These are phyloP conservation scores for Pulveroboletus sp. DNA, from an alignment of 768 basidiomycete species.

Conservation along the genomic window DNA sequence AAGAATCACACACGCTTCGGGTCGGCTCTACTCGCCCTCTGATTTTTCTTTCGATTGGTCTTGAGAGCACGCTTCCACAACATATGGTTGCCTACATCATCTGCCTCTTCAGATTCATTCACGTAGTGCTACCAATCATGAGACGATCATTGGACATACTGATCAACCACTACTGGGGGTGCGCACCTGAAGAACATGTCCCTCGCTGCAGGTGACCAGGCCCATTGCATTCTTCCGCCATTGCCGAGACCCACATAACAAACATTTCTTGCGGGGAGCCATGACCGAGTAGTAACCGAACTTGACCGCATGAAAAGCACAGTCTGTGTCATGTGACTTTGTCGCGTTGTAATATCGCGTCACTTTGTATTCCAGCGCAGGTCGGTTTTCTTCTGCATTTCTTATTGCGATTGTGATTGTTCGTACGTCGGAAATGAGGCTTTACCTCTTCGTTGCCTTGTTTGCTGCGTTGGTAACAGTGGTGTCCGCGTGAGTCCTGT, in stretches of 20 bases:
- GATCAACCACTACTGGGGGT: background rate
- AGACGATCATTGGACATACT: background rate
- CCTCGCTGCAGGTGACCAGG: slow-evolving; percentile 82
- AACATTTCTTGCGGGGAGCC: slow-evolving; percentile 64
- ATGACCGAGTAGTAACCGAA: too few species aligned
- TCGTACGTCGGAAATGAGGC: slow-evolving; percentile 43
- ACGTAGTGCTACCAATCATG: slow-evolving; percentile 61
- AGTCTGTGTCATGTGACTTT: slow-evolving; percentile 10
- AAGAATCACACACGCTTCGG: slow-evolving; percentile 46
- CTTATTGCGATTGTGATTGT: background rate
- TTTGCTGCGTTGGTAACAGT: slow-evolving; percentile 51
- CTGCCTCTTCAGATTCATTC: slow-evolving; percentile 72
- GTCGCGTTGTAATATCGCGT: too few species aligned
- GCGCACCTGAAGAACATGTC: slow-evolving; percentile 82
- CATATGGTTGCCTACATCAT: slow-evolving; percentile 56
- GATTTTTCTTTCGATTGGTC: slow-evolving; percentile 50
- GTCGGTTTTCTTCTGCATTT: too few species aligned
- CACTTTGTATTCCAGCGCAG: too few species aligned
- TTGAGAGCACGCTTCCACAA: slow-evolving; percentile 67
- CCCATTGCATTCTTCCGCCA: slow-evolving; percentile 90
- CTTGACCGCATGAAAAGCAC: too few species aligned
- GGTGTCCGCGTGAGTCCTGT: slow-evolving; percentile 54
- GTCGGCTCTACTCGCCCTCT: slow-evolving; percentile 48
- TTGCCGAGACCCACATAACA: slow-evolving; percentile 75
- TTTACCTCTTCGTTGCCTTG: slow-evolving; percentile 42